Evolutionary conservation across 441 rosid genomes (phyloP).

Genomic region (Monsonia emarginata): DNA sequence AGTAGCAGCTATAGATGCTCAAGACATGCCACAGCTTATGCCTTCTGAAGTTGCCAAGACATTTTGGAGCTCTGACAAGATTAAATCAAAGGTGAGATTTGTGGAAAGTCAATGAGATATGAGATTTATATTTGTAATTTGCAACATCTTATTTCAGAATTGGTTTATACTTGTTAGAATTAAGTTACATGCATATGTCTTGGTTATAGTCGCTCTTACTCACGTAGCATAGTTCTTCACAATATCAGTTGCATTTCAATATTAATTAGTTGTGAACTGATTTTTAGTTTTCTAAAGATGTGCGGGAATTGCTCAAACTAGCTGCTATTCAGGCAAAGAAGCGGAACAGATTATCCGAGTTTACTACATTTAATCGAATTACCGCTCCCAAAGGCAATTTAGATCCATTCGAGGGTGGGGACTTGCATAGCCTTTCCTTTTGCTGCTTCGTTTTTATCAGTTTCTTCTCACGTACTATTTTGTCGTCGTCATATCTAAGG

Average conservation of each 20-base stretch:
- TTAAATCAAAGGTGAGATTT: slow-evolving; percentile 65
- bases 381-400: slow-evolving; percentile 41
- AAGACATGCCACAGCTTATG: slow-evolving; percentile 80
- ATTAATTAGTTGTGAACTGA: slow-evolving; percentile 14
- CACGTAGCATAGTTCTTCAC: background rate
- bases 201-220: background rate
- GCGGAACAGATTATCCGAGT: slow-evolving; percentile 49
- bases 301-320: slow-evolving; percentile 74
- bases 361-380: slow-evolving; percentile 61
- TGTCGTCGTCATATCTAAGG: background rate
- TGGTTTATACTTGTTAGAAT: background rate
- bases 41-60: slow-evolving; percentile 81
- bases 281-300: slow-evolving; percentile 61
- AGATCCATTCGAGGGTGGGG: slow-evolving; percentile 73
- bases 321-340: slow-evolving; percentile 69
- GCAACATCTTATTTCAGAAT: background rate
- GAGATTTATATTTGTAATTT: background rate
- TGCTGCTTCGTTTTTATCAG: background rate
- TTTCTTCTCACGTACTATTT: background rate
- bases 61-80: slow-evolving; percentile 59
- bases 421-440: slow-evolving; percentile 6
- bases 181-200: background rate
- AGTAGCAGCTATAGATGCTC: slow-evolving; percentile 68
- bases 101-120: too few species aligned
- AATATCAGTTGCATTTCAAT: slow-evolving; percentile 4